Evolutionary conservation across 1,139 yeast genomes (phyloP).

Genomic region (Geotrichum phurueaensis): DNA sequence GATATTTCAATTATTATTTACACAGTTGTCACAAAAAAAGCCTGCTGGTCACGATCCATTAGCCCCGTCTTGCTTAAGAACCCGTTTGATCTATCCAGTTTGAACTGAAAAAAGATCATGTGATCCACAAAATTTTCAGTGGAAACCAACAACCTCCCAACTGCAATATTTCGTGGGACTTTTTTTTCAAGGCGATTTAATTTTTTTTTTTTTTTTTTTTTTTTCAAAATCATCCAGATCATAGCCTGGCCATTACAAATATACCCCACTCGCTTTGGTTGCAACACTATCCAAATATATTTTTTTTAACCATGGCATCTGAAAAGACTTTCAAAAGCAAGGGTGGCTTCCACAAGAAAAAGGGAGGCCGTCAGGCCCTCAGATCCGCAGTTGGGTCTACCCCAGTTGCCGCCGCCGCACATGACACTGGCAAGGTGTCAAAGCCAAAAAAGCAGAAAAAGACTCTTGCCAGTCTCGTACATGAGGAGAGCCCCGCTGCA

Average conservation of each 20-base stretch:
- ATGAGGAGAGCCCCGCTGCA: slow-evolving; percentile 11
- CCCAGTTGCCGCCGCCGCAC: neutral
- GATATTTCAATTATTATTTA: no score
- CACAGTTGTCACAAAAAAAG: no score
- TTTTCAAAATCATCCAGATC: neutral
- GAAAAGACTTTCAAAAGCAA: neutral
- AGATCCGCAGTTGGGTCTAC: slow-evolving; percentile 5
- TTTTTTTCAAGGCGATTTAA: neutral
- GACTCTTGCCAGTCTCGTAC: slow-evolving; percentile 33
- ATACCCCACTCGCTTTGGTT: no score
- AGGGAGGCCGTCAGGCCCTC: slow-evolving; percentile 10
- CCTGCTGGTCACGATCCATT: no score
- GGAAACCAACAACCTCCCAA: neutral
- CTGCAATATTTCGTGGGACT: neutral
- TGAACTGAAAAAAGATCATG: neutral
- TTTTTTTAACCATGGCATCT: slow-evolving; percentile 1
- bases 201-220: neutral
- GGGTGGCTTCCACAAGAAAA: slow-evolving; percentile 3
- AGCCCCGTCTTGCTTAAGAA: no score
- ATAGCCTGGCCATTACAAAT: no score
- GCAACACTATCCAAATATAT: no score
- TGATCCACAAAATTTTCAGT: neutral
- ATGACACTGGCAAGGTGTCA: neutral
- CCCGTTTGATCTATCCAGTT: neutral
- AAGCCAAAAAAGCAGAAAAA: slow-evolving; percentile 23